phyloP scores from a whole-genome alignment of 805 yeast genomes.

The Nakazawaea wickerhamii region DNA sequence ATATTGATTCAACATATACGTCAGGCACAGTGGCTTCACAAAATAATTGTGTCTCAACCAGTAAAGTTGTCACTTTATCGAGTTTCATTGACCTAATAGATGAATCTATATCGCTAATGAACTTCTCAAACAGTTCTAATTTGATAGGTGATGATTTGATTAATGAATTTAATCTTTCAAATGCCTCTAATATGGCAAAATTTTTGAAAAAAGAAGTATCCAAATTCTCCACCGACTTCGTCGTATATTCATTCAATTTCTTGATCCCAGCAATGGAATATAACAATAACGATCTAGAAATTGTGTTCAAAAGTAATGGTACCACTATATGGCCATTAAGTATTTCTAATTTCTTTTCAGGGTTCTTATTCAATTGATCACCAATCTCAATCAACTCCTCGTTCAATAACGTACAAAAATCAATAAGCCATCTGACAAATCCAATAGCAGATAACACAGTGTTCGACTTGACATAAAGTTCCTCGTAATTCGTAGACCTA shows the following conservation, averaged over 20 bases:
- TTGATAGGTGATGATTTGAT: conserved; percentile 49
- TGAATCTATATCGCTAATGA: conserved; percentile 18
- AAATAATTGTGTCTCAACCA: conserved; percentile 55
- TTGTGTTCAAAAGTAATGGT: conserved; percentile 60
- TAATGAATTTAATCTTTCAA: conserved; percentile 43
- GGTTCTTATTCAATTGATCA: conserved; percentile 20
- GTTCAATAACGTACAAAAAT: conserved; percentile 61
- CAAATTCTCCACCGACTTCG: conserved; percentile 50
- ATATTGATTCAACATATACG: conserved; percentile 29
- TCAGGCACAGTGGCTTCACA: conserved; percentile 56
- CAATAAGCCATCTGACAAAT: conserved; percentile 79
- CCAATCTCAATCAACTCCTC: conserved; percentile 62
- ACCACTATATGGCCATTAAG: conserved; percentile 35
- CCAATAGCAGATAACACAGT: conserved; percentile 65
- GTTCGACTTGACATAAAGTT: conserved; percentile 56
- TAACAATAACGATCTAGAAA: conserved; percentile 61
- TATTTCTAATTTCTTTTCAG: conserved; percentile 18
- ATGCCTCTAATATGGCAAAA: conserved; percentile 46
- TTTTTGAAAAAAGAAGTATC: conserved; percentile 27
- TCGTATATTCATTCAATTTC: conserved; percentile 51
- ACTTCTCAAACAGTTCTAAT: conserved; percentile 25
- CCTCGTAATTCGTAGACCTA: conserved; percentile 34
- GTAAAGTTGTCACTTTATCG: conserved; percentile 36
- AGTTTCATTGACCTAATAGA: conserved; percentile 30
- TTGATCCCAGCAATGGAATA: conserved; percentile 65